These are phyloP conservation scores for Chrysanthemum seticuspe DNA, from an alignment of 129 eudicot genomes.

Conservation along the genomic window DNA sequence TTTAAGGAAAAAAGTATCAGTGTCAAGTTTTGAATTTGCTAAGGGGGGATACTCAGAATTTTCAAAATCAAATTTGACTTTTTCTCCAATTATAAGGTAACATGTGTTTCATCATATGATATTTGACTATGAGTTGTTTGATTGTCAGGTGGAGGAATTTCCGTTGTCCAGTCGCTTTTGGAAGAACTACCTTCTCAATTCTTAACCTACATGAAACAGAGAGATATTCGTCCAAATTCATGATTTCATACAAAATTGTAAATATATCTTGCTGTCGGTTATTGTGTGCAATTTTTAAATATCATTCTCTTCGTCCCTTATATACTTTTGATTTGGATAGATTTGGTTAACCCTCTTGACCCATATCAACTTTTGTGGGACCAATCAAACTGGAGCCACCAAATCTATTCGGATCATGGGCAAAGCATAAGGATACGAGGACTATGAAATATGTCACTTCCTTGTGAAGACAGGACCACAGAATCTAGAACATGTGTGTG, in stretches of 20 bases:
- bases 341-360: background rate
- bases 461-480: constrained; percentile 17
- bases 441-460: constrained; percentile 15
- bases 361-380: background rate
- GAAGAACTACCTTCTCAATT: constrained; percentile 93
- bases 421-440: constrained; percentile 12
- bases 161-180: constrained; percentile 82
- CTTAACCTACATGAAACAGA: constrained; percentile 71
- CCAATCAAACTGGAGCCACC: constrained; percentile 5
- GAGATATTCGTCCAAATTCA: constrained; percentile 58
- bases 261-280: constrained; percentile 31
- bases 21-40: constrained; percentile 6
- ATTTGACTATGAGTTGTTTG: constrained; percentile 2
- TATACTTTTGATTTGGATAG: constrained; percentile 22
- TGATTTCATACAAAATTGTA: constrained; percentile 44
- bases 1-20: background rate
- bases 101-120: constrained; percentile 9
- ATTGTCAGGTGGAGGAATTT: constrained; percentile 77
- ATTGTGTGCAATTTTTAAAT: constrained; percentile 26
- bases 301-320: constrained; percentile 4
- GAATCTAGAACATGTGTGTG: constrained; percentile 17
- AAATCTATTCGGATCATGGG: constrained; percentile 17
- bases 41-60: constrained; percentile 1
- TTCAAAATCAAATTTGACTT: background rate
- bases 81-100: constrained; percentile 6